These are phyloP conservation scores for Beauveria sp. DNA, from an alignment of 2,329 filamentous ascomycete genomes.

Conservation along the genomic window DNA sequence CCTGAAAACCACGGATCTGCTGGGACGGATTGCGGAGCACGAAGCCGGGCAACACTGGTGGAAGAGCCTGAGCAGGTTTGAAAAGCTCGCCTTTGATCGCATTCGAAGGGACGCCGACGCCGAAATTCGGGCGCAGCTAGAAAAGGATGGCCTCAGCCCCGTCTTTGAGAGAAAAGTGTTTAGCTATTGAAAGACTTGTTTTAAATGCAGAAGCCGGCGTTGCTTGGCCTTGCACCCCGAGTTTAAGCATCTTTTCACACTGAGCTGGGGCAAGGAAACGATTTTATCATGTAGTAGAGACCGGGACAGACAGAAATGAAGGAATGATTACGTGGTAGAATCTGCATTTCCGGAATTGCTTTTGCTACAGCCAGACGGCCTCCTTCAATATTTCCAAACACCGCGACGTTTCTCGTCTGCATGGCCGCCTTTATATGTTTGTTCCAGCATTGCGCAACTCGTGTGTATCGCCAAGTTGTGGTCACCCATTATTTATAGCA, in stretches of 20 bases:
- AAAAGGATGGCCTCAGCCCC: conserved; percentile 34
- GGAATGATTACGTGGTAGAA: not conserved
- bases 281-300: not conserved
- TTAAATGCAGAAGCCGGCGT: not conserved
- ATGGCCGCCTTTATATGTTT: not conserved
- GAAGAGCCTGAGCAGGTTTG: conserved; percentile 76
- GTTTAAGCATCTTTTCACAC: not conserved
- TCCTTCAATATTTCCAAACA: not conserved
- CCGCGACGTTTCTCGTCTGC: not conserved
- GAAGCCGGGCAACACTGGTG: conserved; percentile 93
- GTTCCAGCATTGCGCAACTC: not conserved
- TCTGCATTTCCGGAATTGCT: not conserved
- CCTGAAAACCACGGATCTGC: conserved; percentile 64
- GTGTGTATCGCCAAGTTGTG: not conserved
- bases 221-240: not conserved
- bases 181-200: not conserved
- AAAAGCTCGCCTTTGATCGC: conserved; percentile 76
- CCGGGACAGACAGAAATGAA: not conserved
- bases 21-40: conserved; percentile 78
- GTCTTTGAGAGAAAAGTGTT: conserved; percentile 30
- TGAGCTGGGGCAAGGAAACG: not conserved
- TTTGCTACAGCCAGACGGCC: not conserved
- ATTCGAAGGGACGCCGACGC: conserved; percentile 60
- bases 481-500: conserved; percentile 15
- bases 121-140: conserved; percentile 39